Evolutionary conservation across 306 rosid genomes (phyloP), one percentile per base, ranked within the genome.

Genomic region (Herpetospermum pedunculosum): DNA sequence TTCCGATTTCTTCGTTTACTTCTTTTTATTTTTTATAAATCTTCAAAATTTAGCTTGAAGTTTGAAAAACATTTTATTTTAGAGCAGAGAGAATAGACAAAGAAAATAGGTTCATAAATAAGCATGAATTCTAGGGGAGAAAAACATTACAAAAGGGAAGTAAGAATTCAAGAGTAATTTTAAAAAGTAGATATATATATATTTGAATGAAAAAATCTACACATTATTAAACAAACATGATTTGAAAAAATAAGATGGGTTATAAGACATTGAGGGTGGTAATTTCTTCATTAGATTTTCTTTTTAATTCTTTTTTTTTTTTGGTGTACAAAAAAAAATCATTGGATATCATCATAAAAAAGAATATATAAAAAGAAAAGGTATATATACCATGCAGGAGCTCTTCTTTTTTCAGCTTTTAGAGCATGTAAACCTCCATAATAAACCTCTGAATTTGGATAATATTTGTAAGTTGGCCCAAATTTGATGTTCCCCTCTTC

Each of bases 391-490:
- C 98, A 93, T 23, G 98, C 96, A 8, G 98, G 98, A 55, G 97
- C 85, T 12, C 97, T 80, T 64, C 49, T 86, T 75, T 90, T 88
- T 60, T 85, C 85, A 49, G 76, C 37, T 78, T 75, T 88, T 46
- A 69, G 83, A 21, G 81, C 90, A 0, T 81, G 81, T 76, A 58
- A 68, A 13, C 85, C 62, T 26, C 92, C 96, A 75, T 83, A 82
- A 35, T 93, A 93, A 1, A 54, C n/a, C 46, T 93, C 97, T 19
- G 98, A 93, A 78, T 89, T 84, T 34, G 79, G 88, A 76, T 78
- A 84, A 57, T 93, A 93, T 78, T 93, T 93, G 85, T 90, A 93
- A 25, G 98, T 93, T 37, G 98, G 98, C 21, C 92, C 81, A 68
- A 93, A 93, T 74, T 86, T 79, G 29, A 93, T 83, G 38, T 38